Base-by-base conservation (phyloP, 495 filamentous ascomycete genomes). In the Aspergillus funiculosus region DNA sequence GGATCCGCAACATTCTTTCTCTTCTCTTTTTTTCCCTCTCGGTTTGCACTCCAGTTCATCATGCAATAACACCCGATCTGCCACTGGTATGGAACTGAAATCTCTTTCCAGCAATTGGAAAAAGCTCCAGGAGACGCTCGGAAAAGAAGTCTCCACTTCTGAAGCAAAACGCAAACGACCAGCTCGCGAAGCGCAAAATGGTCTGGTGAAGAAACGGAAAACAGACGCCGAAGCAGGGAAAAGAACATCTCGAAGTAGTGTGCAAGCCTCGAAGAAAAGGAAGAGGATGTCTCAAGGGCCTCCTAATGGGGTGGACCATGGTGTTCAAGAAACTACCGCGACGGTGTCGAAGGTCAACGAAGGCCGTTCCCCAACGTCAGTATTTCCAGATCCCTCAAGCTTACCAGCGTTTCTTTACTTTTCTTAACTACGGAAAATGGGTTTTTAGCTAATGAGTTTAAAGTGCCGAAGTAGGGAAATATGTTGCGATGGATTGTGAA, bases 401-500 rank as follows among this genome's bases (percentile, higher is more conserved):
- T 20, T 20, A n/a, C n/a, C n/a, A n/a, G n/a, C n/a, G 8, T 24
- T 26, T 48, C 3, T 18, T 20, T 1, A 27, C 31, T 24, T 7
- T 22, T 10, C 15, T 24, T 2, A 10, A 19, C n/a, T 35, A 19
- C 14, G 17, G 2, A 24, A 13, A 4, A 7, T 30, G 28, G 15
- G 10, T 36, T 15, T 28, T 19, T 27, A 46, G 20, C 60, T 56
- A 37, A 60, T 38, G 17, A 7, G 20, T 2, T 13, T 20, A n/a
- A 43, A 74, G 71, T 22, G 62, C 58, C 11, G 78, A 84, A 34
- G 58, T 85, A 34, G 90, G 89, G 39, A 92, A 88, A 74, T 97
- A 92, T 58, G 62, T 98, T 32, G 85, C 87, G 25, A 77, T 98
- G 32, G 94, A 98, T 69, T 97, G 92, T 65, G 92, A 98, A 68